Conservation (phyloP, 1,284 basidiomycete species). For the Earliella scabrosa region DNA sequence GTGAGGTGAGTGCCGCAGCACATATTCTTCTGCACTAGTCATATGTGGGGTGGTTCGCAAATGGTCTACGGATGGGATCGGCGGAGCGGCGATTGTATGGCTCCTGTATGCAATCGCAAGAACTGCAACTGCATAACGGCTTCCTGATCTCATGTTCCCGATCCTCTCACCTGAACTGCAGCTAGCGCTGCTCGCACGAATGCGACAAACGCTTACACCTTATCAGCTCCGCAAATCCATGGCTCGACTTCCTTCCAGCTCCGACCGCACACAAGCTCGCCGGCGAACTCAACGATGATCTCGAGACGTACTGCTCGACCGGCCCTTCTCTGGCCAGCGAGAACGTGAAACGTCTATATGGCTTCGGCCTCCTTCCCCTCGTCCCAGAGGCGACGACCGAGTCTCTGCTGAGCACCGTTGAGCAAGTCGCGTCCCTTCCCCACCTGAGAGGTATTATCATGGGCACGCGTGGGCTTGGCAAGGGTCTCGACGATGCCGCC, state of each 20-base stretch:
- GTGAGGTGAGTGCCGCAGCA: slow-evolving; percentile 50
- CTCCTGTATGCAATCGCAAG: no score
- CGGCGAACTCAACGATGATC: slow-evolving; percentile 70
- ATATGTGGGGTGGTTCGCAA: no score
- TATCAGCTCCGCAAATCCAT: slow-evolving; percentile 79
- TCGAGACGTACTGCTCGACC: slow-evolving; percentile 78
- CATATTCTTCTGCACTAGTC: no score
- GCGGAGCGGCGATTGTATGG: no score
- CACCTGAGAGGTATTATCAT: slow-evolving; percentile 82
- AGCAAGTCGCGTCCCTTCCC: slow-evolving; percentile 65
- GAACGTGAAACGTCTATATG: slow-evolving; percentile 68
- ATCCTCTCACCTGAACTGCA: no score
- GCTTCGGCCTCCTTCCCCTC: slow-evolving; percentile 84
- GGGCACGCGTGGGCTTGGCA: slow-evolving; percentile 79
- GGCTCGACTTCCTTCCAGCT: slow-evolving; percentile 83
- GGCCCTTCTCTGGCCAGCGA: slow-evolving; percentile 47
- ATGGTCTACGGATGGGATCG: not conserved
- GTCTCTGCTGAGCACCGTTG: slow-evolving; percentile 63
- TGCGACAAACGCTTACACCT: not conserved
- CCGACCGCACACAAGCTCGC: slow-evolving; percentile 71
- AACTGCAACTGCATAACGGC: no score
- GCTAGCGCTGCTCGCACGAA: no score
- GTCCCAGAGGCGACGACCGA: slow-evolving; percentile 63
- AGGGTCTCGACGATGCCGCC: slow-evolving; percentile 77
- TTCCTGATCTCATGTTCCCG: no score